Evolutionary conservation across 352 stramenopile species (phyloP).

Genomic region (Globisporangium carolinianum): DNA sequence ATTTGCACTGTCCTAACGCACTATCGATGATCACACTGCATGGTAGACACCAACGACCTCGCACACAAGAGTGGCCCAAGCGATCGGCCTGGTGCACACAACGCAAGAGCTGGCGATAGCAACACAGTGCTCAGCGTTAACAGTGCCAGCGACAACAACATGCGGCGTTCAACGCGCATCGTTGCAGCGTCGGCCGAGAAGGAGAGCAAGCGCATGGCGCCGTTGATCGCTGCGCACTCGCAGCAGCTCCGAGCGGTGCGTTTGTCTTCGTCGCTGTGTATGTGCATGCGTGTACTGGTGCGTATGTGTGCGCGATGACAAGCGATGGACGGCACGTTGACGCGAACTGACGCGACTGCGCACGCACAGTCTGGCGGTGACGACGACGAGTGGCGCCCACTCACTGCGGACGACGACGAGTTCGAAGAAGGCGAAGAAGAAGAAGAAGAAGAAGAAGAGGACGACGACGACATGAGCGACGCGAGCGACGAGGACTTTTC

Average conservation of each 20-base stretch:
- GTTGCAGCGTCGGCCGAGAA: slow-evolving; percentile 36
- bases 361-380: slow-evolving; percentile 16
- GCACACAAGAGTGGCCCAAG: not conserved
- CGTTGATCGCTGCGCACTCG: slow-evolving; percentile 34
- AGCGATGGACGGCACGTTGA: too few species aligned
- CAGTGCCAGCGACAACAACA: slow-evolving; percentile 7
- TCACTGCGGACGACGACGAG: slow-evolving; percentile 23
- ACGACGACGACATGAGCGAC: slow-evolving; percentile 2
- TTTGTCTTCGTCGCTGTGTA: not conserved
- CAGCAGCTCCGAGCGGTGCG: slow-evolving; percentile 21
- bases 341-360: not conserved
- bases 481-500: slow-evolving; percentile 13
- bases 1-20: too few species aligned
- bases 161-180: slow-evolving; percentile 63
- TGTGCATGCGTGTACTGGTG: not conserved
- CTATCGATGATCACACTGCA: too few species aligned
- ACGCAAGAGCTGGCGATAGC: too few species aligned
- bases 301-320: too few species aligned
- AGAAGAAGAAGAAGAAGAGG: slow-evolving; percentile 21
- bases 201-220: slow-evolving; percentile 48
- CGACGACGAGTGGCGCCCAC: slow-evolving; percentile 35
- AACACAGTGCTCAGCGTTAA: not conserved
- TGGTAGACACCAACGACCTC: not conserved
- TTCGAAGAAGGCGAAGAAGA: slow-evolving; percentile 21
- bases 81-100: not conserved